Percentiles rank a stretch among this genome's conserved stretches.
phyloP scores from a whole-genome alignment of 2,329 filamentous ascomycete species.

The Zasmidium citrigriseum region DNA sequence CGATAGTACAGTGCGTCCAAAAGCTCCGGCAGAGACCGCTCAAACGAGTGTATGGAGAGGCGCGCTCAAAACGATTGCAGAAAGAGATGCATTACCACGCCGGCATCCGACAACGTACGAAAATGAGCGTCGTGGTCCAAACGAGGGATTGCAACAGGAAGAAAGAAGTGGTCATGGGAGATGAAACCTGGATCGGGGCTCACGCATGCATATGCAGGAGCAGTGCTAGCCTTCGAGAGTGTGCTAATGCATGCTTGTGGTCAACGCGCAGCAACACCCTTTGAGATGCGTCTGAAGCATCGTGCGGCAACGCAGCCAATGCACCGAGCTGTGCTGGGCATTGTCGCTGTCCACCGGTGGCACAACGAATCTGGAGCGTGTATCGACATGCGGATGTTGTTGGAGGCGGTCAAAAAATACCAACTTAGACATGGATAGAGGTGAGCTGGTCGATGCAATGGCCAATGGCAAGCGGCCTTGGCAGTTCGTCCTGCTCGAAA shows the following conservation, averaged over 20 bases:
- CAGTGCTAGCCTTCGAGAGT: slow-evolving; percentile 8
- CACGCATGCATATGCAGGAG: slow-evolving; percentile 22
- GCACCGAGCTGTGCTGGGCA: neutral
- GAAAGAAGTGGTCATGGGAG: slow-evolving; percentile 22
- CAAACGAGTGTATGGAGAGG: slow-evolving; percentile 36
- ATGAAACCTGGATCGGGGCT: slow-evolving; percentile 25
- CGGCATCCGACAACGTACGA: slow-evolving; percentile 23
- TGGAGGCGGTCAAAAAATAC: neutral
- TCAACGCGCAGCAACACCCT: slow-evolving; percentile 13
- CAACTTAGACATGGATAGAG: too few species aligned
- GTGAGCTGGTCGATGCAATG: too few species aligned
- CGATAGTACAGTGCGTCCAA: slow-evolving; percentile 20
- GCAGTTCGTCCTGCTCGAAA: neutral
- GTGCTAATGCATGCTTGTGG: slow-evolving; percentile 17
- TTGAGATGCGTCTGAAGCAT: slow-evolving; percentile 8
- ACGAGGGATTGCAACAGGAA: slow-evolving; percentile 18
- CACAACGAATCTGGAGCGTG: neutral
- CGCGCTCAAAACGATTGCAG: slow-evolving; percentile 27
- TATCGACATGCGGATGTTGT: neutral
- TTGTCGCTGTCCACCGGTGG: slow-evolving; percentile 4
- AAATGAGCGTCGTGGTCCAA: slow-evolving; percentile 17
- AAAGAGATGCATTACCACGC: slow-evolving; percentile 29
- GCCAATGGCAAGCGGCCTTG: too few species aligned
- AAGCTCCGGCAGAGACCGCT: slow-evolving; percentile 18
- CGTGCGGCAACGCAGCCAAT: slow-evolving; percentile 1